Evolutionary conservation across 345 rosid species (phyloP).

Genomic region (Arabidopsis arenosa): DNA sequence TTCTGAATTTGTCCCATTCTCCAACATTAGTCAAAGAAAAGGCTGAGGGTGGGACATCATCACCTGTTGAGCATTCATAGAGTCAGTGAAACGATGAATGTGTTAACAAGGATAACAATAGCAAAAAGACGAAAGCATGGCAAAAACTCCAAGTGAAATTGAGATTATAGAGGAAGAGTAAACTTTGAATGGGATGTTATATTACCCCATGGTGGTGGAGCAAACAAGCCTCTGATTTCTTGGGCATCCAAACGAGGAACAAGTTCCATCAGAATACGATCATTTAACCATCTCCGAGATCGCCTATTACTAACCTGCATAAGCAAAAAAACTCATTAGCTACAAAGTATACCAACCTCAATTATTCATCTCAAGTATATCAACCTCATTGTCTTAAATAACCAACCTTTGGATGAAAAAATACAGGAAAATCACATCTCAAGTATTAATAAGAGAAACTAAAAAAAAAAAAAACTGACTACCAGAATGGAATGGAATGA

Average conservation of each 20-base stretch:
- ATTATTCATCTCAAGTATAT: too few relatives aligned
- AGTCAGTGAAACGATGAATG: constrained; percentile 8
- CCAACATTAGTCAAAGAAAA: constrained; percentile 72
- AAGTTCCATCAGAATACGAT: constrained; percentile 93
- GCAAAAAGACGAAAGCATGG: background rate
- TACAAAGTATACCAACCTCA: background rate
- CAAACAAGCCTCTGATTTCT: constrained; percentile 93
- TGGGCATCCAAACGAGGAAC: constrained; percentile 89
- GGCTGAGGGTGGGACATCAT: constrained; percentile 79
- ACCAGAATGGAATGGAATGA: background rate
- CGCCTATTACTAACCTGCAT: constrained; percentile 84
- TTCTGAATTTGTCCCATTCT: constrained; percentile 95
- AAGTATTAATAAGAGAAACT: background rate
- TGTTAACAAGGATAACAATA: too few relatives aligned
- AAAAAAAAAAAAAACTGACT: background rate
- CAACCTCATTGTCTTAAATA: background rate
- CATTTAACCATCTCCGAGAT: constrained; percentile 88
- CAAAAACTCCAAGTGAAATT: background rate
- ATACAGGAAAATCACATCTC: background rate
- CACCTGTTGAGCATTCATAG: constrained; percentile 60
- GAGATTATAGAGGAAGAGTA: background rate
- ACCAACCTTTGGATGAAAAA: background rate
- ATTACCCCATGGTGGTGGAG: constrained; percentile 99
- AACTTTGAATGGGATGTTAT: background rate
- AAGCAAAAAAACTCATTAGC: background rate